Evolutionary conservation across 768 basidiomycete species (phyloP), one percentile per base, ranked within the genome.

Genomic region (Mycena epipterygia): DNA sequence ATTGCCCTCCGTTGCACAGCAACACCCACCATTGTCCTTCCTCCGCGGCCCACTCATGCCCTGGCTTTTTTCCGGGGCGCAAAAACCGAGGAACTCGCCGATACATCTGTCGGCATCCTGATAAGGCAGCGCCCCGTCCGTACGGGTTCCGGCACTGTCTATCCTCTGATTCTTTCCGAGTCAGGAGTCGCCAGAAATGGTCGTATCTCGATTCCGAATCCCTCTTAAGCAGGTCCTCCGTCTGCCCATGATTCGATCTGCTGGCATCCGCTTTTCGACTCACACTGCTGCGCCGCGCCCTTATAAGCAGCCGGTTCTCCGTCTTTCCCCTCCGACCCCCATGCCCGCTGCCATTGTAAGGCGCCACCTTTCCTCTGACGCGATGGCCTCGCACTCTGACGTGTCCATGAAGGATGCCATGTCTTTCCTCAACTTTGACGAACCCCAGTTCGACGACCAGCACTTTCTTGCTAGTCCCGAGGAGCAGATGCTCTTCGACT

Each of bases 341-440:
- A 88, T 89, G 88, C 82, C 88, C 75, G 76, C 78, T 61, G 78
- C 81, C 39, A 74, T 84, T 63, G 77, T 79, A 67, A 80, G 78
- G 67, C 86, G 83, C 71, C 71, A 79, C 67, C 76, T 77, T 69
- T 79, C 76, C 55, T 77, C 79, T 8, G 71, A 77, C 60, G 32
- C 78, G 55, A 74, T 77, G 67, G 67, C 75, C 48, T 62, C 74
- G 64, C 68, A 72, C 16, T 70, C 77, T 33, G 76, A 78, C 75
- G 65, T 76, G 27, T 64, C 78, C 46, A 68, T 77, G 69, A 78
- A 80, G 73, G 76, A 76, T 62, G 49, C 80, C 60, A 70, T 73
- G 72, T 46, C 65, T 17, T 74, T 80, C 59, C 77, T 84, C 74
- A 78, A 68, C 76, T 82, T 82, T 76, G 81, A 85, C 75, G 80